These are phyloP conservation scores for Taiwanofungus camphoratus DNA, from an alignment of 1,284 basidiomycete species.

Conservation along the genomic window DNA sequence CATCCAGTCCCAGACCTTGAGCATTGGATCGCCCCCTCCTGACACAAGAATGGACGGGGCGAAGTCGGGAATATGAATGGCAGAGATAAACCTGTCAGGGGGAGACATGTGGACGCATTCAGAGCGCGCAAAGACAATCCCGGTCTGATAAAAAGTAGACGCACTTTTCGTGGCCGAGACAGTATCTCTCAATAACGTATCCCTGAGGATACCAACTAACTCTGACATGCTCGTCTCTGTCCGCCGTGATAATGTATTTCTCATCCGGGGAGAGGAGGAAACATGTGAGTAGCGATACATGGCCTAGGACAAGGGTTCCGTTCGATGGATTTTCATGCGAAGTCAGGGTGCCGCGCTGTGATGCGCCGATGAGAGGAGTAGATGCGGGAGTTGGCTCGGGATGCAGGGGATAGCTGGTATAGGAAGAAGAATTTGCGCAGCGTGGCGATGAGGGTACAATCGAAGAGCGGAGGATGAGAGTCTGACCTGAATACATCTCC, in stretches of 20 bases:
- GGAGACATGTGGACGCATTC: conserved; percentile 1
- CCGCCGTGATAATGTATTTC: conserved; percentile 77
- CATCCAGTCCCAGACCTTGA: conserved; percentile 82
- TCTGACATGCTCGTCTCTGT: conserved; percentile 90
- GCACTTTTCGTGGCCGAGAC: conserved; percentile 79
- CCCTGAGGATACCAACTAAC: conserved; percentile 86
- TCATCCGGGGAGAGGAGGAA: conserved; percentile 66
- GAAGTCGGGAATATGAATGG: conserved; percentile 62
- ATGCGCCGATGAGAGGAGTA: conserved; percentile 7
- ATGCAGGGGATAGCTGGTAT: conserved; percentile 44
- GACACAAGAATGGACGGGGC: conserved; percentile 58
- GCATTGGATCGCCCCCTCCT: conserved; percentile 78
- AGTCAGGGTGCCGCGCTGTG: conserved; percentile 37
- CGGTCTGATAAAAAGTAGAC: conserved; percentile 20
- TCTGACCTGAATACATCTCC: conserved; percentile 76
- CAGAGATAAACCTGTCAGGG: conserved; percentile 68
- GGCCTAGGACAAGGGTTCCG: conserved; percentile 76
- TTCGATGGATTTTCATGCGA: conserved; percentile 71
- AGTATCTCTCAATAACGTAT: conserved; percentile 78
- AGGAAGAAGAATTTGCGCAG: too few relatives aligned
- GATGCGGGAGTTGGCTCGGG: conserved; percentile 8
- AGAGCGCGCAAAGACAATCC: background rate
- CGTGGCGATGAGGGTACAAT: too few relatives aligned
- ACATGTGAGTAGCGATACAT: conserved; percentile 77
- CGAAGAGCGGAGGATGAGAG: background rate